Evolutionary conservation across 2,329 filamentous ascomycete species (phyloP).

Genomic region (Aspergillus ustus): DNA sequence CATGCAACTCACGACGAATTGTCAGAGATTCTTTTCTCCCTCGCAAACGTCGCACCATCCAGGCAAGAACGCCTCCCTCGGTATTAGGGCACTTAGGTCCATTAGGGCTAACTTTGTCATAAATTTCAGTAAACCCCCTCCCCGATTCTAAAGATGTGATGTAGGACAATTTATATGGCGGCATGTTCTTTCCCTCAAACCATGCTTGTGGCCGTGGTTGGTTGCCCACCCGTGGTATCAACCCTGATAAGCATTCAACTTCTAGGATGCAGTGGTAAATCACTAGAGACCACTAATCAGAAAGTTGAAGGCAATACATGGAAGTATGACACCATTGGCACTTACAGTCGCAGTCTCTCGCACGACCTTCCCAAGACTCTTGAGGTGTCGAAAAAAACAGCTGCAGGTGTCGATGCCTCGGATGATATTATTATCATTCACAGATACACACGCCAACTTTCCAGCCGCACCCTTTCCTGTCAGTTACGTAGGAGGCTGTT

Average conservation of each 20-base stretch:
- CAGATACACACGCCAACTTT: background rate
- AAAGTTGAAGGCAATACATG: background rate
- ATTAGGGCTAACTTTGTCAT: too few relatives aligned
- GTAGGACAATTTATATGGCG: too few relatives aligned
- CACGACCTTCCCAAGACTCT: too few relatives aligned
- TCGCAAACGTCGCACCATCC: background rate
- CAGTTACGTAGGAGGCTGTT: background rate
- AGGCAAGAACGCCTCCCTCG: background rate
- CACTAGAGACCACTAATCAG: background rate
- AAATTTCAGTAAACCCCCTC: too few relatives aligned
- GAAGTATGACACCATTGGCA: background rate
- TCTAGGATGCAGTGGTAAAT: background rate
- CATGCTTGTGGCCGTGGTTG: background rate
- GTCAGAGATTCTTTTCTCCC: background rate
- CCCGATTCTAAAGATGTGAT: too few relatives aligned
- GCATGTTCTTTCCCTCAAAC: too few relatives aligned
- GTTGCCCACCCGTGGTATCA: too few relatives aligned
- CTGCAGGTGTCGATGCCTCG: background rate
- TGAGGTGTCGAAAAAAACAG: too few relatives aligned
- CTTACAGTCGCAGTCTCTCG: background rate
- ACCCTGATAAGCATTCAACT: too few relatives aligned
- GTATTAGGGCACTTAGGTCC: background rate
- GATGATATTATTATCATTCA: background rate
- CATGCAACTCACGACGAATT: background rate
- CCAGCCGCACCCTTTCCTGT: background rate